Conservation (phyloP, 768 basidiomycete species). For the Pisolithus orientalis region DNA sequence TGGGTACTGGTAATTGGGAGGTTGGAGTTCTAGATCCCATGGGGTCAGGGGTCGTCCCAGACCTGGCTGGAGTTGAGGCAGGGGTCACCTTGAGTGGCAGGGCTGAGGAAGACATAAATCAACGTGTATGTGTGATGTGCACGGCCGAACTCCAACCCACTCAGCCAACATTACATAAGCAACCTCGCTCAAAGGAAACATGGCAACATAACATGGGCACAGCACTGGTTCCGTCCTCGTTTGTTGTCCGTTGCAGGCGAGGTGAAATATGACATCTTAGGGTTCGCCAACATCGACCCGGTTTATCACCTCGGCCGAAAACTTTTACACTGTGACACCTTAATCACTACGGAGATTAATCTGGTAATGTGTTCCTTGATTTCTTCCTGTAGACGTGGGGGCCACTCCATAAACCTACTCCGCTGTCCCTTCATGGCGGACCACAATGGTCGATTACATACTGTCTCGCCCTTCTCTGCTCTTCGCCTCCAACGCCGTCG, state of each 20-base stretch:
- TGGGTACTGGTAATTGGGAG: constrained; percentile 32
- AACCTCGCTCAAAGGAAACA: too few relatives aligned
- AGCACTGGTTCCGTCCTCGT: too few relatives aligned
- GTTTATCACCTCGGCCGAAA: too few relatives aligned
- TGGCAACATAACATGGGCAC: too few relatives aligned
- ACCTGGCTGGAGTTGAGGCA: constrained; percentile 46
- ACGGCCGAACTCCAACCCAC: too few relatives aligned
- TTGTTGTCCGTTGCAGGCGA: too few relatives aligned
- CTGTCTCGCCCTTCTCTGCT: constrained; percentile 70
- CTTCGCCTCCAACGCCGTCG: constrained; percentile 82
- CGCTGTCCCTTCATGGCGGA: not conserved
- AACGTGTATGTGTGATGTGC: not conserved
- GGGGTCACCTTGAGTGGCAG: constrained; percentile 63
- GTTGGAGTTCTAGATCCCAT: constrained; percentile 37
- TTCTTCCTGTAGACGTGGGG: not conserved
- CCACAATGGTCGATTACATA: constrained; percentile 75
- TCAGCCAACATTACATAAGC: too few relatives aligned
- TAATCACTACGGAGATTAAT: too few relatives aligned
- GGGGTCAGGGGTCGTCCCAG: constrained; percentile 15
- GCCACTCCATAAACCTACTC: not conserved
- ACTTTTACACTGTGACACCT: too few relatives aligned
- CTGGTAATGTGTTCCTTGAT: too few relatives aligned
- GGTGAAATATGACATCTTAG: too few relatives aligned
- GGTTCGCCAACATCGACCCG: too few relatives aligned
- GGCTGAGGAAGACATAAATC: constrained; percentile 44